Percentiles rank a stretch among this genome's conserved stretches.
Conservation (phyloP, 257 asterid genomes). For the Petunia secreta region DNA sequence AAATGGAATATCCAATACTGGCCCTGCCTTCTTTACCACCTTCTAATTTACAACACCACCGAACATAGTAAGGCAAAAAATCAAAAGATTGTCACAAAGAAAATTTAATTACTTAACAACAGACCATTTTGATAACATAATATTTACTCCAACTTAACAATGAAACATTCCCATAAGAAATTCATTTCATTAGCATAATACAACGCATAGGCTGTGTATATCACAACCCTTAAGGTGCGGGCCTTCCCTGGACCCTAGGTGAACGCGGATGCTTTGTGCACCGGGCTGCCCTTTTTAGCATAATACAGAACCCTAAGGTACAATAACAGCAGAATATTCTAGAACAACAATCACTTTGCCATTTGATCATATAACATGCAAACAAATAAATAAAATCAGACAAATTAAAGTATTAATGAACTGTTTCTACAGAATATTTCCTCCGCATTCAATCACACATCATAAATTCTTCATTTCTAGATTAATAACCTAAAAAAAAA, state of each 20-base stretch:
- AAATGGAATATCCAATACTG: constrained; percentile 38
- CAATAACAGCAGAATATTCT: background rate
- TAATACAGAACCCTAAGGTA: background rate
- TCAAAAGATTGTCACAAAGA: background rate
- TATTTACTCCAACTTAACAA: background rate
- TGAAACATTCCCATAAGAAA: background rate
- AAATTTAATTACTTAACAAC: background rate
- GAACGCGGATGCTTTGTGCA: too few species aligned
- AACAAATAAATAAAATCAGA: background rate
- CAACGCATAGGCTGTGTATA: too few species aligned
- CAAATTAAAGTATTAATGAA: background rate
- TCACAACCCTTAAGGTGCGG: background rate
- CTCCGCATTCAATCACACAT: background rate
- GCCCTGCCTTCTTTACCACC: constrained; percentile 79
- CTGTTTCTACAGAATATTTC: background rate
- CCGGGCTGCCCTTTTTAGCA: background rate
- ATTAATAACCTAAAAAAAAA: background rate
- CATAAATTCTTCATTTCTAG: background rate
- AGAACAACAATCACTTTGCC: background rate
- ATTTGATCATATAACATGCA: background rate
- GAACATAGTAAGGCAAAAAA: background rate
- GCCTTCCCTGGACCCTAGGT: too few species aligned
- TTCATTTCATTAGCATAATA: background rate
- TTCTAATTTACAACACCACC: constrained; percentile 27
- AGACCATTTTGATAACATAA: background rate